Evolutionary conservation across 768 basidiomycete species (phyloP).

Genomic region (Boletellus ananas): DNA sequence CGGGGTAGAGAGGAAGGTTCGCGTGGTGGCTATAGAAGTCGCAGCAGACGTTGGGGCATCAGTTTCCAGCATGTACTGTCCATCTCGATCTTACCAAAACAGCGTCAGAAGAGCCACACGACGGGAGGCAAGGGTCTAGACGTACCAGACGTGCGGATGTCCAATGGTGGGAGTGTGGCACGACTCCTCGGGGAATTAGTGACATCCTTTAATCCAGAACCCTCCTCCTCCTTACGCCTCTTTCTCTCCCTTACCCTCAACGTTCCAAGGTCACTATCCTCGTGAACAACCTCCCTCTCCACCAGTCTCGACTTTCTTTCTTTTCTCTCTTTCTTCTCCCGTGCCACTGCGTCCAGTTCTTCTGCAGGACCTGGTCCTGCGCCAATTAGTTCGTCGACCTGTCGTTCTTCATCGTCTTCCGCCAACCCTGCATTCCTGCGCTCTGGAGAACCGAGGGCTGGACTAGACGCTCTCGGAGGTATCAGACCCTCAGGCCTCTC

Average conservation of each 20-base stretch:
- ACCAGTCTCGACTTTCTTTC: slow-evolving; percentile 25
- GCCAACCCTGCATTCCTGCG: slow-evolving; percentile 53
- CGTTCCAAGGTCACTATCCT: slow-evolving; percentile 23
- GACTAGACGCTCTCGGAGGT: slow-evolving; percentile 58
- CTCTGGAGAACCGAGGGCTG: slow-evolving; percentile 62
- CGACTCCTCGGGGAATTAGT: slow-evolving; percentile 52
- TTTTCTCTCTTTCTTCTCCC: slow-evolving; percentile 44
- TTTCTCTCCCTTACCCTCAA: slow-evolving; percentile 37
- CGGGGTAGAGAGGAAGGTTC: slow-evolving; percentile 42
- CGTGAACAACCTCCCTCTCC: slow-evolving; percentile 18
- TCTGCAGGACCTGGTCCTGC: slow-evolving; percentile 13
- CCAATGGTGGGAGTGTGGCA: slow-evolving; percentile 32
- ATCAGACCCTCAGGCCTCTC: slow-evolving; percentile 32
- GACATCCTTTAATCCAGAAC: slow-evolving; percentile 52
- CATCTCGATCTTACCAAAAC: slow-evolving; percentile 31
- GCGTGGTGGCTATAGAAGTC: slow-evolving; percentile 33
- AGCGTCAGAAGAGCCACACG: slow-evolving; percentile 13
- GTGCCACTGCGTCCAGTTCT: slow-evolving; percentile 15
- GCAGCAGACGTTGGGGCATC: slow-evolving; percentile 36
- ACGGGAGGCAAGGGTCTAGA: not conserved
- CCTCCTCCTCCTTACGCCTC: slow-evolving; percentile 37
- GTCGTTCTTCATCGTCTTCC: slow-evolving; percentile 54
- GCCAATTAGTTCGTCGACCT: slow-evolving; percentile 26
- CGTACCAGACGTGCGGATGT: slow-evolving; percentile 37
- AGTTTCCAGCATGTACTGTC: slow-evolving; percentile 35